Conservation (phyloP, 1,284 basidiomycete genomes). For the Malassezia yamatoensis region DNA sequence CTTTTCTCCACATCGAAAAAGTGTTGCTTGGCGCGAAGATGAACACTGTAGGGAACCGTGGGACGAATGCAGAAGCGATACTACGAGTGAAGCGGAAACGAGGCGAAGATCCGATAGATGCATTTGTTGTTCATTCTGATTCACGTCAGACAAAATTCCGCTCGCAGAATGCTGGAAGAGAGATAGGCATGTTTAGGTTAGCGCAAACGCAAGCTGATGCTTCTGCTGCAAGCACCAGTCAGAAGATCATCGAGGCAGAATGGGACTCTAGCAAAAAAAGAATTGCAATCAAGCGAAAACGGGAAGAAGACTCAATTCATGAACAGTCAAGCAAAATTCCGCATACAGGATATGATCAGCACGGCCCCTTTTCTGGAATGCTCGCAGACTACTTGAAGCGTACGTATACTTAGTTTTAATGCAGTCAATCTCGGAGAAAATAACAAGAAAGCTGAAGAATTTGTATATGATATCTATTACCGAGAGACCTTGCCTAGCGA, state of each 20-base stretch:
- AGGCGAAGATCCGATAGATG: constrained; percentile 35
- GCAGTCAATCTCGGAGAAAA: neutral
- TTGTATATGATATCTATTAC: constrained; percentile 45
- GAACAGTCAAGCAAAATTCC: neutral
- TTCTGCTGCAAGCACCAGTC: neutral
- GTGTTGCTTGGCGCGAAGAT: too few relatives aligned
- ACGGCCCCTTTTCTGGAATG: constrained; percentile 1
- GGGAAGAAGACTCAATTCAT: neutral
- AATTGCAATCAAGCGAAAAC: constrained; percentile 13
- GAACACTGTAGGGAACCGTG: too few relatives aligned
- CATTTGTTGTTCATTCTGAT: constrained; percentile 26
- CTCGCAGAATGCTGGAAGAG: neutral
- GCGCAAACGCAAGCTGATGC: constrained; percentile 24
- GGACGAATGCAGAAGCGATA: constrained; percentile 9
- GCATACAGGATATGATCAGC: neutral
- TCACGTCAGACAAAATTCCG: neutral
- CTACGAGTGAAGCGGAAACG: constrained; percentile 42
- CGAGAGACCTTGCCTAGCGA: constrained; percentile 25
- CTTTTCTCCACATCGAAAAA: too few relatives aligned
- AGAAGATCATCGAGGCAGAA: constrained; percentile 13
- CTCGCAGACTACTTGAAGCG: constrained; percentile 14
- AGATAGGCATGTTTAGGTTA: constrained; percentile 31
- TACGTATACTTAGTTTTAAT: constrained; percentile 2
- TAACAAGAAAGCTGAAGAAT: constrained; percentile 17
- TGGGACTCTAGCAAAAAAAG: neutral